These are phyloP conservation scores for Xylaria multiplex DNA, from an alignment of 2,329 filamentous ascomycete genomes.

Conservation along the genomic window DNA sequence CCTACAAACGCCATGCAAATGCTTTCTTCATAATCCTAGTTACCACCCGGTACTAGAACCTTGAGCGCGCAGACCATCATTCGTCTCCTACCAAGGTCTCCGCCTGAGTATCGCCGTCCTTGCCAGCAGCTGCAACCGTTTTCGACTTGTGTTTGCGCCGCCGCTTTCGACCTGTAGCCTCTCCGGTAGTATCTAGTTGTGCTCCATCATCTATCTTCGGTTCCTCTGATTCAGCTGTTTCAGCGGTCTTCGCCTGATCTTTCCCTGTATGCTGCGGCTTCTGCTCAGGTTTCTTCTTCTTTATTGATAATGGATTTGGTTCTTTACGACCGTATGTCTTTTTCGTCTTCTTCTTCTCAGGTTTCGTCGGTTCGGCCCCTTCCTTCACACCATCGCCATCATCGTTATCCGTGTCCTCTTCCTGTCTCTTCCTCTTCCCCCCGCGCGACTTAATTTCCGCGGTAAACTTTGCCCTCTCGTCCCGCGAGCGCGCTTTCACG, in stretches of 20 bases:
- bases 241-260: constrained; percentile 6
- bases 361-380: constrained; percentile 40
- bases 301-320: constrained; percentile 76
- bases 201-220: constrained; percentile 20
- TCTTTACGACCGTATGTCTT: constrained; percentile 70
- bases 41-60: constrained; percentile 2
- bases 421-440: constrained; percentile 62
- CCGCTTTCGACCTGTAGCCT: constrained; percentile 42
- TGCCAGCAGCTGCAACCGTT: constrained; percentile 5
- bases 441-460: constrained; percentile 68
- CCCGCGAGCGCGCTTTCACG: constrained; percentile 69
- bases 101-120: constrained; percentile 15
- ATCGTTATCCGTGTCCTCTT: constrained; percentile 52
- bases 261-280: background rate
- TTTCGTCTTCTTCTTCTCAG: constrained; percentile 60
- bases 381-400: constrained; percentile 42
- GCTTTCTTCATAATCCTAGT: constrained; percentile 19
- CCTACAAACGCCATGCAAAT: constrained; percentile 36
- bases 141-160: constrained; percentile 44
- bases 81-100: constrained; percentile 25
- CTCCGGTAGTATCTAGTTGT: constrained; percentile 28
- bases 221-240: constrained; percentile 36
- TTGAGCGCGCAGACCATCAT: constrained; percentile 14
- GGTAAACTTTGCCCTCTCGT: constrained; percentile 80
- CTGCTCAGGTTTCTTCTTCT: constrained; percentile 68